Percentiles rank a stretch among this genome's conserved stretches.
Conservation (phyloP, 805 yeast genomes). For the Zygosaccharomyces lentus region DNA sequence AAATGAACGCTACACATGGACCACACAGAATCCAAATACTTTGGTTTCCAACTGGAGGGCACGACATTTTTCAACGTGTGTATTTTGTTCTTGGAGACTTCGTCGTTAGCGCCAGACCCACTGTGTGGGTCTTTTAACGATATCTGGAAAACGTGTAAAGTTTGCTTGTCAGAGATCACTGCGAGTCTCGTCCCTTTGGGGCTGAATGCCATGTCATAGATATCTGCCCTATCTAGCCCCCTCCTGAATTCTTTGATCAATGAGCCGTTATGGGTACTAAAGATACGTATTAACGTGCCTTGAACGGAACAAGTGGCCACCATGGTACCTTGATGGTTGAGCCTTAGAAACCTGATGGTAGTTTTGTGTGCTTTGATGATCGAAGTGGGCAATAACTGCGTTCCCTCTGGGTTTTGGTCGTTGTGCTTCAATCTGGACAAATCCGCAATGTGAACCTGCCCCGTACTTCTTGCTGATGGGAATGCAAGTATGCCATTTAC, state of each 20-base stretch:
- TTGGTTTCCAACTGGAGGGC: conserved; percentile 56
- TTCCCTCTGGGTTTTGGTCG: conserved; percentile 15
- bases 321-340: conserved; percentile 71
- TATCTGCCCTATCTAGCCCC: conserved; percentile 79
- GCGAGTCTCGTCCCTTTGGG: conserved; percentile 74
- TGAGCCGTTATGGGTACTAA: conserved; percentile 56
- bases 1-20: conserved; percentile 72
- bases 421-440: conserved; percentile 20
- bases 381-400: conserved; percentile 25
- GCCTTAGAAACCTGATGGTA: conserved; percentile 59
- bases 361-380: conserved; percentile 84
- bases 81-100: conserved; percentile 39
- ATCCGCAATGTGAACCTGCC: conserved; percentile 32
- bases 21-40: conserved; percentile 83
- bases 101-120: conserved; percentile 7
- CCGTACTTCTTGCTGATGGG: conserved; percentile 24
- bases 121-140: conserved; percentile 23
- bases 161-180: conserved; percentile 81
- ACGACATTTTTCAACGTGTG: conserved; percentile 58
- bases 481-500: conserved; percentile 25
- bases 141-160: conserved; percentile 78
- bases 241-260: conserved; percentile 81
- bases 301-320: conserved; percentile 86
- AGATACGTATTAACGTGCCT: conserved; percentile 86
- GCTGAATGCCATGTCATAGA: conserved; percentile 80